A percentile compares a stretch with the other conserved stretches of the same genome.
Conservation (phyloP, 1,139 yeast species). For the Yamadazyma pseudoaaseri region DNA sequence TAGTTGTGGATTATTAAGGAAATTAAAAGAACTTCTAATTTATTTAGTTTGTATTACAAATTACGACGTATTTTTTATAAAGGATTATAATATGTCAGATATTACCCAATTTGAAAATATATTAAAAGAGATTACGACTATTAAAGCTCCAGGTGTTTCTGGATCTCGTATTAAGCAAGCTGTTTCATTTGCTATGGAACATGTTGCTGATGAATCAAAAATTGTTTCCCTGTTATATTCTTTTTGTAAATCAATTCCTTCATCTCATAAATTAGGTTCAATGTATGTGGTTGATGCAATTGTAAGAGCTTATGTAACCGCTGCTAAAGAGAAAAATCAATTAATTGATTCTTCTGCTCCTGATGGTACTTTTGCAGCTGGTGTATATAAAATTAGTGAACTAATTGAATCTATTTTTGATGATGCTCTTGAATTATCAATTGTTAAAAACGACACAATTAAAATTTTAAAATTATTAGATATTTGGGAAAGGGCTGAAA, state of each 20-base stretch:
- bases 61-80: too few species aligned
- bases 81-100: slow-evolving; percentile 25
- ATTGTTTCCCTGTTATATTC: slow-evolving; percentile 60
- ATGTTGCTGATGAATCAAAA: slow-evolving; percentile 56
- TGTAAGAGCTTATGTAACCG: slow-evolving; percentile 81
- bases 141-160: slow-evolving; percentile 92
- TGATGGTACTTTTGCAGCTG: slow-evolving; percentile 76
- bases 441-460: slow-evolving; percentile 53
- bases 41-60: slow-evolving; percentile 4
- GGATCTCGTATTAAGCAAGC: slow-evolving; percentile 90
- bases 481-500: slow-evolving; percentile 87
- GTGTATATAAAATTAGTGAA: slow-evolving; percentile 59
- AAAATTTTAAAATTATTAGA: slow-evolving; percentile 83
- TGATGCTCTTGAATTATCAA: slow-evolving; percentile 56
- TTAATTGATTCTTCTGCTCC: slow-evolving; percentile 46
- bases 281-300: slow-evolving; percentile 90
- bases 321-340: slow-evolving; percentile 57
- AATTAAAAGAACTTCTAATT: neutral
- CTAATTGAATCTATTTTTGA: slow-evolving; percentile 58
- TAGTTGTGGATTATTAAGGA: neutral
- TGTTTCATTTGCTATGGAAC: slow-evolving; percentile 72
- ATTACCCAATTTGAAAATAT: slow-evolving; percentile 67
- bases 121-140: slow-evolving; percentile 68
- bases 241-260: slow-evolving; percentile 72
- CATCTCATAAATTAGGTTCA: slow-evolving; percentile 85